phyloP scores from a whole-genome alignment of 1,284 basidiomycete species.

The Porogramme epimiltina region DNA sequence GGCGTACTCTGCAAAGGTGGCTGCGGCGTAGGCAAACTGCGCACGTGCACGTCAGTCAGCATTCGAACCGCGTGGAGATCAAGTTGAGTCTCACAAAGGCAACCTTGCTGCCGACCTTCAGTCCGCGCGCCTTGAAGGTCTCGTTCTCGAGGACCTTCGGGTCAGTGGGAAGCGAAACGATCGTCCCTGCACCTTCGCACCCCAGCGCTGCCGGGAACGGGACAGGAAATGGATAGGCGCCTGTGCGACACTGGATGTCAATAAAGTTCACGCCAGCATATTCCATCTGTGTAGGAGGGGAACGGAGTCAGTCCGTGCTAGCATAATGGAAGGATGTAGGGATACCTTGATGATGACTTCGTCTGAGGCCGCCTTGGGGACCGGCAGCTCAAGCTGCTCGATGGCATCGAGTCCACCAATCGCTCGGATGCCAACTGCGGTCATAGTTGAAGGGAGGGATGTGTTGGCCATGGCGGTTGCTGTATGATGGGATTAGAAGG shows the following conservation, averaged over 20 bases:
- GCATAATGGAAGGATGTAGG: no score
- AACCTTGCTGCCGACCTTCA: conserved; percentile 62
- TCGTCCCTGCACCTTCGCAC: conserved; percentile 76
- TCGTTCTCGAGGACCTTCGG: conserved; percentile 50
- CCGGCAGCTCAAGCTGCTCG: neutral
- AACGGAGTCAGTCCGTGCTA: neutral
- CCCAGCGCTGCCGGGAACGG: conserved; percentile 78
- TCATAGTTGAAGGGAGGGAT: neutral
- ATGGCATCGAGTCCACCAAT: neutral
- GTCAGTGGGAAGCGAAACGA: conserved; percentile 73
- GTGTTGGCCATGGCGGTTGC: neutral
- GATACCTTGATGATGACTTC: neutral
- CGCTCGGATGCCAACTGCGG: neutral
- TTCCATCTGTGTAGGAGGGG: conserved; percentile 43
- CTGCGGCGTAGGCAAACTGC: conserved; percentile 46
- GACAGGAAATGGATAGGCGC: conserved; percentile 51
- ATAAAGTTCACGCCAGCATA: conserved; percentile 84
- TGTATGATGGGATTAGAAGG: no score
- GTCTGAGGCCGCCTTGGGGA: neutral
- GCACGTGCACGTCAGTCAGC: neutral
- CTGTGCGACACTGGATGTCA: conserved; percentile 73
- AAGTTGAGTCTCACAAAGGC: conserved; percentile 50
- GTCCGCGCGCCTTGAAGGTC: conserved; percentile 59
- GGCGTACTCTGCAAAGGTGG: conserved; percentile 28
- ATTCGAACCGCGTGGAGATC: no score